Evolutionary conservation across 164 flowering plant genomes (phyloP).

Genomic region (Umbilicus rupestris): DNA sequence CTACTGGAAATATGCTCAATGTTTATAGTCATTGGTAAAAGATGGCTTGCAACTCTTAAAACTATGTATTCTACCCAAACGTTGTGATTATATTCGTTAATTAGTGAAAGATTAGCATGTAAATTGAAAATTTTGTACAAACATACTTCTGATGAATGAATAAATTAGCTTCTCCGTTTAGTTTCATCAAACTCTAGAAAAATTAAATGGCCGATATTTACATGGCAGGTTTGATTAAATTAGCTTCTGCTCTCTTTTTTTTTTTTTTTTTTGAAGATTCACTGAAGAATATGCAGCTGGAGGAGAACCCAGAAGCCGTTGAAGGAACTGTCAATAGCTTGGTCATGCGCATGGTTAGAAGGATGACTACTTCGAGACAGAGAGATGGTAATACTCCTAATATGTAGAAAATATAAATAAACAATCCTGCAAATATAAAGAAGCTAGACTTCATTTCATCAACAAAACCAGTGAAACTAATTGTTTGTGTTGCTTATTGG

Average conservation of each 20-base stretch:
- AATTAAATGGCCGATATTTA: neutral
- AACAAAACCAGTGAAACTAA: neutral
- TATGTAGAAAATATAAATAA: neutral
- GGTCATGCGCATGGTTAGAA: constrained; percentile 45
- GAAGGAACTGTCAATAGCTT: constrained; percentile 56
- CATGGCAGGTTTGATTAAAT: neutral
- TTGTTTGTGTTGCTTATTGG: neutral
- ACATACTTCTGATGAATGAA: neutral
- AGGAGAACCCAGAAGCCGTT: constrained; percentile 29
- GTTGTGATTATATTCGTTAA: too few species aligned
- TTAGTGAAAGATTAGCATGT: too few species aligned
- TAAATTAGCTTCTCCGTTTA: neutral
- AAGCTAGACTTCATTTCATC: neutral
- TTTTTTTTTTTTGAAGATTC: constrained; percentile 35
- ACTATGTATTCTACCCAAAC: too few species aligned
- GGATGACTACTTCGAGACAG: constrained; percentile 43
- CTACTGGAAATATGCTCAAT: too few species aligned
- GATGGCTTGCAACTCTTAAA: too few species aligned
- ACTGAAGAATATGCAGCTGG: constrained; percentile 36
- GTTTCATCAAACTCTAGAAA: neutral
- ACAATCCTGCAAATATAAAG: neutral
- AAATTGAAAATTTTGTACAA: neutral
- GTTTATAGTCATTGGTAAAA: too few species aligned
- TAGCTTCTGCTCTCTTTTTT: neutral
- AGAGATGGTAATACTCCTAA: constrained; percentile 34